Conservation (phyloP, 257 asterid genomes). For the Gentiana straminea region DNA sequence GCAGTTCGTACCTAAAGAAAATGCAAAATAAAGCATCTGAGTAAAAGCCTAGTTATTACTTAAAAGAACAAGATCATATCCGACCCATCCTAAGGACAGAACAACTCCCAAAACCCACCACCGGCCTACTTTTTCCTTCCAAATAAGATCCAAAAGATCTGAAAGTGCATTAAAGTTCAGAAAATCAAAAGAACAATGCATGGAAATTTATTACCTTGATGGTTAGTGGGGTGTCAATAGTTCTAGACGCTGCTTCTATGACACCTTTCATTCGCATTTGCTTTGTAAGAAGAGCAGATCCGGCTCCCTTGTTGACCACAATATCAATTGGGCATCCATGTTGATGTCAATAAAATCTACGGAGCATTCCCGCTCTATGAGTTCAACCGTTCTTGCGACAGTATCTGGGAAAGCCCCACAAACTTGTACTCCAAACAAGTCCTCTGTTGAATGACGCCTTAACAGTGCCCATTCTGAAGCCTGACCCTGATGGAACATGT, state of each 20-base stretch:
- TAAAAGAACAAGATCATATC: too few species aligned
- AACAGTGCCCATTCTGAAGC: slow-evolving; percentile 99
- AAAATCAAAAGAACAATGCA: neutral
- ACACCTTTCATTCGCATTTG: slow-evolving; percentile 85
- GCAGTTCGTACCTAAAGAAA: slow-evolving; percentile 76
- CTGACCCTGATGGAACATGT: slow-evolving; percentile 54
- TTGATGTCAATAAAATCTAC: slow-evolving; percentile 93
- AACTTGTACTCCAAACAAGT: slow-evolving; percentile 87
- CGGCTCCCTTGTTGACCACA: slow-evolving; percentile 89
- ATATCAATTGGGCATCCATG: slow-evolving; percentile 98
- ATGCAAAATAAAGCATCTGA: slow-evolving; percentile 1
- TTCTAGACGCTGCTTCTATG: slow-evolving; percentile 60
- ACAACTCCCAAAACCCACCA: too few species aligned
- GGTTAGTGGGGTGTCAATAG: slow-evolving; percentile 68
- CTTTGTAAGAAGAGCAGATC: slow-evolving; percentile 81
- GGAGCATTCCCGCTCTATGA: slow-evolving; percentile 75
- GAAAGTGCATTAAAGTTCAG: too few species aligned
- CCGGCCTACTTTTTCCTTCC: too few species aligned
- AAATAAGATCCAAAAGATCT: too few species aligned
- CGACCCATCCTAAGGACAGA: too few species aligned
- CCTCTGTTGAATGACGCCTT: slow-evolving; percentile 92
- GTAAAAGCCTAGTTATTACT: neutral
- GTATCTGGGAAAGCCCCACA: slow-evolving; percentile 98
- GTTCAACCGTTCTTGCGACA: slow-evolving; percentile 85
- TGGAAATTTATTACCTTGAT: slow-evolving; percentile 44